phyloP scores from a whole-genome alignment of 2,329 filamentous ascomycete species.

The Penicillium sp. region DNA sequence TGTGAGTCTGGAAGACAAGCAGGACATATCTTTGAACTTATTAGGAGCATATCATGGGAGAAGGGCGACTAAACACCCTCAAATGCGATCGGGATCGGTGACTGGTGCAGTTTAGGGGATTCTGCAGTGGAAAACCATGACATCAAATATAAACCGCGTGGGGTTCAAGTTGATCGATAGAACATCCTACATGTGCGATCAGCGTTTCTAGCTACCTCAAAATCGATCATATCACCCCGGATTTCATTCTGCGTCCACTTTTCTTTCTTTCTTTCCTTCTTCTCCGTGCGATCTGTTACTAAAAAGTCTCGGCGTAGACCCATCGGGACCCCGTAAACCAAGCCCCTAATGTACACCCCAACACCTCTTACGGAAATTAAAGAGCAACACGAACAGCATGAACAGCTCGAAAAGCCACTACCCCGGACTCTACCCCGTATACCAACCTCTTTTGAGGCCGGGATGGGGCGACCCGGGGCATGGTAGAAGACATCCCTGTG shows the following conservation, averaged over 20 bases:
- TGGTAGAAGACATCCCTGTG: neutral
- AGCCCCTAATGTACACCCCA: constrained; percentile 3
- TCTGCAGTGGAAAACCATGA: neutral
- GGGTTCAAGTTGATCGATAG: neutral
- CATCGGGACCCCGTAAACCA: constrained; percentile 1
- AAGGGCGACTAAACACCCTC: neutral
- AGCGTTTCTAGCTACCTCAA: neutral
- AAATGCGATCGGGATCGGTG: neutral
- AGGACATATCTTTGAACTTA: neutral
- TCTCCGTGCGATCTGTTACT: neutral
- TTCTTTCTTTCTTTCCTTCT: no score
- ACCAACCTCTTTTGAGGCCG: constrained; percentile 4
- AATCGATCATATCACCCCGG: neutral
- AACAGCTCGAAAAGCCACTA: neutral
- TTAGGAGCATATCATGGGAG: neutral
- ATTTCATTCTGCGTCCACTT: neutral
- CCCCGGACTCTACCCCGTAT: constrained; percentile 6
- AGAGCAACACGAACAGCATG: neutral
- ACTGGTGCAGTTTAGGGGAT: neutral
- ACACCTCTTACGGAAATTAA: neutral
- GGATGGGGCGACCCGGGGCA: constrained; percentile 5
- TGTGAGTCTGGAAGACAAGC: neutral
- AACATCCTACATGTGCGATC: neutral
- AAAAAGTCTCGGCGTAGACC: constrained; percentile 3
- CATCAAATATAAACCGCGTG: neutral